Base-by-base conservation (phyloP, 257 asterid genomes). In the Salvia miltiorrhiza region DNA sequence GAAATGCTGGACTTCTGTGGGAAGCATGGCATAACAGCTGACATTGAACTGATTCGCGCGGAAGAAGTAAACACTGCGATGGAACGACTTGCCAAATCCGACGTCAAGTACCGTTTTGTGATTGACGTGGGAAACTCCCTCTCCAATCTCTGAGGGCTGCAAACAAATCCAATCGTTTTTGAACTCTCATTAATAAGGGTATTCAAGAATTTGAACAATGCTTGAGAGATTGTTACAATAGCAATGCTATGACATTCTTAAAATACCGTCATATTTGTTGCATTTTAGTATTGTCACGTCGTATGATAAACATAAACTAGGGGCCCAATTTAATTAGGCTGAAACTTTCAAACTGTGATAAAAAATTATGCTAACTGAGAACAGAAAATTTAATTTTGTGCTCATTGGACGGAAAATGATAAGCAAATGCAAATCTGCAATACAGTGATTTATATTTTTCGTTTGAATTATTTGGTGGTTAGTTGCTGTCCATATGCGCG, bases 1-100 rank as follows among this genome's bases (percentile, higher is more conserved):
- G 95, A 88, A 74, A 86, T 88, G 95, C 66, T 88, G 9, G 86
- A 86, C 48, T 88, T 86, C 43, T 84, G 90, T 16, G 88, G 79
- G 53, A 69, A 84, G 74, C 88, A 88, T 61, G 82, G 81, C 69
- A 84, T 86, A 57, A 63, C 78, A 24, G 74, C 88, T 32, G 92
- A 86, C 21, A 67, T 88, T 41, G 92, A 88, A 74, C 71, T 86
- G 50, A 76, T 88, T 19, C 57, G 71, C 1, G 45, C 82, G 74
- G 85, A 88, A 3, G 32, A 67, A 35, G 54, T 86, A 35, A 86
- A 86, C 76, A 63, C 52, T 10, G 88, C 92, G 19, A 73, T 86
- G 80, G 87, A 86, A 44, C 83, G 90, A 1, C 83, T 88, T 13
- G 87, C 85, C 53, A 86, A 80, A 63, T 77, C 88, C 0, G 88